Conservation (phyloP, 2,329 filamentous ascomycete species). For the Knufia fluminis region DNA sequence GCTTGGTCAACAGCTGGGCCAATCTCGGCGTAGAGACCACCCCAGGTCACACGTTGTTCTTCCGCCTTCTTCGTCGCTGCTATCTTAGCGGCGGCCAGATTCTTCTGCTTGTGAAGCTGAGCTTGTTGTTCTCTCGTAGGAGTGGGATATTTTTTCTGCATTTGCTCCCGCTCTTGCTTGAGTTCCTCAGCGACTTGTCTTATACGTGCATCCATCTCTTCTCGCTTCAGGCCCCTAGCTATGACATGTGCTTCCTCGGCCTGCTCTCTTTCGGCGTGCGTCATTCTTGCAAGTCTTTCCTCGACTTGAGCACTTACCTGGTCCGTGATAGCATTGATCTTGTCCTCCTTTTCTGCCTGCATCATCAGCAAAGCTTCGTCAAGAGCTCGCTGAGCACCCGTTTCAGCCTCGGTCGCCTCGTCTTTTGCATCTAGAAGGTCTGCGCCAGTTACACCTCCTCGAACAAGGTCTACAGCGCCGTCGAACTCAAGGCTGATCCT, state of each 20-base stretch:
- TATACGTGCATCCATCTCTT: slow-evolving; percentile 9
- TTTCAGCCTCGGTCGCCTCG: slow-evolving; percentile 10
- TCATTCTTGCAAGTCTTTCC: slow-evolving; percentile 11
- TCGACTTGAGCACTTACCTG: slow-evolving; percentile 7
- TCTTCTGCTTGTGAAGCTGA: slow-evolving; percentile 8
- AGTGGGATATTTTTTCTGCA: neutral
- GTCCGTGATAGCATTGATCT: neutral
- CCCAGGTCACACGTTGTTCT: slow-evolving; percentile 3
- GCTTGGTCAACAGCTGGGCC: slow-evolving; percentile 10
- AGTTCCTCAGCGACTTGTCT: slow-evolving; percentile 2
- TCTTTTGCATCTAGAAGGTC: slow-evolving; percentile 19
- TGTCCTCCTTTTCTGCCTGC: slow-evolving; percentile 25
- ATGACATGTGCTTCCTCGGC: slow-evolving; percentile 12
- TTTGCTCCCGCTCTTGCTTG: neutral
- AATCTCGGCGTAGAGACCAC: slow-evolving; percentile 4
- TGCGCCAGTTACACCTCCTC: slow-evolving; percentile 24
- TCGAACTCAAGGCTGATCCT: slow-evolving; percentile 13
- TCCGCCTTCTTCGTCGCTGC: neutral
- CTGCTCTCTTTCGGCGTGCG: slow-evolving; percentile 12
- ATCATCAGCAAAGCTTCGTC: slow-evolving; percentile 20
- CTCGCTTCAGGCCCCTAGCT: slow-evolving; percentile 9
- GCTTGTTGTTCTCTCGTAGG: slow-evolving; percentile 1
- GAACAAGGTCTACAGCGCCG: slow-evolving; percentile 9
- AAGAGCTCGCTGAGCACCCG: slow-evolving; percentile 16
- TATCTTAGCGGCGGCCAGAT: slow-evolving; percentile 1